These are phyloP conservation scores for Fraxinus greggii DNA, from an alignment of 305 asterid genomes.

Conservation along the genomic window DNA sequence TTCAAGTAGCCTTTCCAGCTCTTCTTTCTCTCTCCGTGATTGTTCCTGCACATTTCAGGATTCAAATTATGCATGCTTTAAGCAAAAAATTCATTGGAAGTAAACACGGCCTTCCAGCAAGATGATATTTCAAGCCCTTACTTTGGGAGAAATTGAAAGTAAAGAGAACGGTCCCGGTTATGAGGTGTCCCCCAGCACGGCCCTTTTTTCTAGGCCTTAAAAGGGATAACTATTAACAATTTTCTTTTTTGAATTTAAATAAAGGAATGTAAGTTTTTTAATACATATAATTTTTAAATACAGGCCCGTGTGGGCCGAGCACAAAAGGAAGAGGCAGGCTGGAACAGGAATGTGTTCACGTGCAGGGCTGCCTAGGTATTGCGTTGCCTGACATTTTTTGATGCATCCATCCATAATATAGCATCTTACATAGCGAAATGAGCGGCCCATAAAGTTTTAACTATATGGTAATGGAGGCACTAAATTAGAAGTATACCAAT, in stretches of 20 bases:
- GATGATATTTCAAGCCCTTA: neutral
- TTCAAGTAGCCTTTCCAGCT: constrained; percentile 71
- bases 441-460: neutral
- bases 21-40: constrained; percentile 74
- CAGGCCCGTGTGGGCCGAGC: neutral
- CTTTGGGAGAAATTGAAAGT: neutral
- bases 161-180: neutral
- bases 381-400: neutral
- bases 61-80: neutral
- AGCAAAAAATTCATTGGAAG: neutral
- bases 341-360: neutral
- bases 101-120: neutral
- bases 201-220: neutral
- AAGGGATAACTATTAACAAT: neutral
- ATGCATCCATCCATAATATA: neutral
- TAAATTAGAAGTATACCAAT: neutral
- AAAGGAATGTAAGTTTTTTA: neutral
- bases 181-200: neutral
- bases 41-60: constrained; percentile 56
- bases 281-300: neutral
- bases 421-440: neutral
- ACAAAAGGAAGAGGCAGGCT: neutral
- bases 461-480: neutral
- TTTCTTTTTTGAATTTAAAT: neutral
- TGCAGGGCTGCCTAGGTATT: neutral